phyloP scores from a whole-genome alignment of 495 filamentous ascomycete species.

The Xylaria nigripes region DNA sequence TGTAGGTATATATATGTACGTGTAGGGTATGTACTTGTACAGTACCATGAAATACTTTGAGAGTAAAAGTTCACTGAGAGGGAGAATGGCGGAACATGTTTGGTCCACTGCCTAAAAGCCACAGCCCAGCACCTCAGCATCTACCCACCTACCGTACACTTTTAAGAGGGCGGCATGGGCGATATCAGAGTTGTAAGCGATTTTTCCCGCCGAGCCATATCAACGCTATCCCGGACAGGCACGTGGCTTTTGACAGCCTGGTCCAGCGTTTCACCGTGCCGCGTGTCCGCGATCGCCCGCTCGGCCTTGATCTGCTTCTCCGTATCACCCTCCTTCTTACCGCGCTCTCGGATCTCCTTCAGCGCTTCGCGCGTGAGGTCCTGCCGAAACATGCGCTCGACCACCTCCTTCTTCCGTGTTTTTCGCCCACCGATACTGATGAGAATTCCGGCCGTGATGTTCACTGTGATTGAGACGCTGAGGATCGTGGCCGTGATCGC shows the following conservation, averaged over 20 bases:
- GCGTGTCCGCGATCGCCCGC: slow-evolving; percentile 19
- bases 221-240: slow-evolving; percentile 10
- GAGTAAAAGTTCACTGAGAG: too few relatives aligned
- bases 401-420: slow-evolving; percentile 73
- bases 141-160: too few relatives aligned
- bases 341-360: slow-evolving; percentile 45
- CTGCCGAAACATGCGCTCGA: slow-evolving; percentile 64
- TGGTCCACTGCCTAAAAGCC: too few relatives aligned
- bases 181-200: not conserved
- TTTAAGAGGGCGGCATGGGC: not conserved
- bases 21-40: too few relatives aligned
- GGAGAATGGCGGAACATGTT: too few relatives aligned
- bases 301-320: slow-evolving; percentile 38
- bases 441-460: slow-evolving; percentile 60
- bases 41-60: too few relatives aligned
- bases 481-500: slow-evolving; percentile 73
- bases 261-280: slow-evolving; percentile 22
- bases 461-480: slow-evolving; percentile 63
- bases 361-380: slow-evolving; percentile 66
- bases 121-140: too few relatives aligned
- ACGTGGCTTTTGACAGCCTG: slow-evolving; percentile 11
- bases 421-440: slow-evolving; percentile 64
- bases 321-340: slow-evolving; percentile 49
- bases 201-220: not conserved
- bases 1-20: too few relatives aligned